Evolutionary conservation across 805 yeast species (phyloP).

Genomic region (Zygosaccharomyces gambellarensis): DNA sequence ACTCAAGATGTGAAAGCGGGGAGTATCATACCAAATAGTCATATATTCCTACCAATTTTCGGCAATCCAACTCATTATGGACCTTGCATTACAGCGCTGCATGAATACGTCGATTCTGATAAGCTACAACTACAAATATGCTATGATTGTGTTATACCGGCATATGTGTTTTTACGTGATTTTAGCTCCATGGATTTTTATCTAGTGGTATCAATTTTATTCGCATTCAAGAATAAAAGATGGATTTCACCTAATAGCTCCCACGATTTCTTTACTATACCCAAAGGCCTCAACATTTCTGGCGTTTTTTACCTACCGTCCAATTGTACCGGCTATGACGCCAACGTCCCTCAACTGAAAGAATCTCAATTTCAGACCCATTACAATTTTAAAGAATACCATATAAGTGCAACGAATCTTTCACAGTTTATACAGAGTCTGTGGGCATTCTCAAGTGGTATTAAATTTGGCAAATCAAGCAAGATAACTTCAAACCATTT

Average conservation of each 20-base stretch:
- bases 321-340: slow-evolving; percentile 8
- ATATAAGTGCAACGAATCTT: slow-evolving; percentile 6
- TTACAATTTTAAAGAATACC: slow-evolving; percentile 17
- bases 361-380: slow-evolving; percentile 9
- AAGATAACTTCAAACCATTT: slow-evolving; percentile 9
- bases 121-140: slow-evolving; percentile 12
- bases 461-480: slow-evolving; percentile 21
- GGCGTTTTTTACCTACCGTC: slow-evolving; percentile 20
- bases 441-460: slow-evolving; percentile 10
- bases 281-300: slow-evolving; percentile 11
- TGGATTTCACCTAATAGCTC: slow-evolving; percentile 10
- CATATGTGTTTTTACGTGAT: slow-evolving; percentile 11
- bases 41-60: slow-evolving; percentile 15
- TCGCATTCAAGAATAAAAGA: slow-evolving; percentile 15
- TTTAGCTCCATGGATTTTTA: slow-evolving; percentile 24
- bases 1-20: slow-evolving; percentile 10
- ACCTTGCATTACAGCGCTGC: slow-evolving; percentile 14
- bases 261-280: slow-evolving; percentile 14
- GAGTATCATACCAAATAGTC: slow-evolving; percentile 15
- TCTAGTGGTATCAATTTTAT: slow-evolving; percentile 17
- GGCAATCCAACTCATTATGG: slow-evolving; percentile 2
- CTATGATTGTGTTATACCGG: slow-evolving; percentile 2
- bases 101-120: slow-evolving; percentile 16
- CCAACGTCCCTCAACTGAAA: not conserved
- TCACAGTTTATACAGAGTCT: slow-evolving; percentile 17